A percentile compares a stretch with the other conserved stretches of the same genome.
Evolutionary conservation across 1,284 basidiomycete species (phyloP).

Genomic region (Mycena citricolor): DNA sequence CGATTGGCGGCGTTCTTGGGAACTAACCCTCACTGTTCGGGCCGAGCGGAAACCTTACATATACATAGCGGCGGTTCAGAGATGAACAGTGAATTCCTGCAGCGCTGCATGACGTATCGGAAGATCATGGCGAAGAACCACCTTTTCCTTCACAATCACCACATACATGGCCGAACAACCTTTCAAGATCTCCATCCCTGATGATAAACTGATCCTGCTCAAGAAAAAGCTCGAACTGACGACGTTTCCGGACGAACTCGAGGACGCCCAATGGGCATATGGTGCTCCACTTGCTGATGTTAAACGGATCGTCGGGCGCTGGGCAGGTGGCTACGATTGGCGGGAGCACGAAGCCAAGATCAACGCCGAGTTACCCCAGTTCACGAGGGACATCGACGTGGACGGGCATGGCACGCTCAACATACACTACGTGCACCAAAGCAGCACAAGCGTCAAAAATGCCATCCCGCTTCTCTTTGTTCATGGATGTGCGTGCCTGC

Average conservation of each 20-base stretch:
- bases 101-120: too few species aligned
- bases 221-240: conserved; percentile 40
- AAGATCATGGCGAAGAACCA: too few species aligned
- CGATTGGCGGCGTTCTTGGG: too few species aligned
- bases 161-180: conserved; percentile 26
- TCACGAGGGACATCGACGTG: conserved; percentile 43
- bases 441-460: conserved; percentile 34
- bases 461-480: conserved; percentile 52
- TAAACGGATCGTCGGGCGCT: conserved; percentile 39
- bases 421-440: conserved; percentile 51
- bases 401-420: conserved; percentile 42
- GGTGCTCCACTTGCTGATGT: conserved; percentile 48
- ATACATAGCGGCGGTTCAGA: too few species aligned
- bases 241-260: conserved; percentile 46
- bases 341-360: conserved; percentile 40
- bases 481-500: conserved; percentile 45
- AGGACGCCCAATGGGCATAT: conserved; percentile 44
- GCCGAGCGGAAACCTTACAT: too few species aligned
- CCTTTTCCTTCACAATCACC: too few species aligned
- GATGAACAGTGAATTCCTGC: too few species aligned
- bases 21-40: too few species aligned
- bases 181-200: conserved; percentile 43
- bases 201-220: conserved; percentile 36
- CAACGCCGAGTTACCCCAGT: conserved; percentile 47
- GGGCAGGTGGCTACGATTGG: conserved; percentile 50